Conservation (phyloP, 352 stramenopile species). For the Stephanocyclus meneghinianus region DNA sequence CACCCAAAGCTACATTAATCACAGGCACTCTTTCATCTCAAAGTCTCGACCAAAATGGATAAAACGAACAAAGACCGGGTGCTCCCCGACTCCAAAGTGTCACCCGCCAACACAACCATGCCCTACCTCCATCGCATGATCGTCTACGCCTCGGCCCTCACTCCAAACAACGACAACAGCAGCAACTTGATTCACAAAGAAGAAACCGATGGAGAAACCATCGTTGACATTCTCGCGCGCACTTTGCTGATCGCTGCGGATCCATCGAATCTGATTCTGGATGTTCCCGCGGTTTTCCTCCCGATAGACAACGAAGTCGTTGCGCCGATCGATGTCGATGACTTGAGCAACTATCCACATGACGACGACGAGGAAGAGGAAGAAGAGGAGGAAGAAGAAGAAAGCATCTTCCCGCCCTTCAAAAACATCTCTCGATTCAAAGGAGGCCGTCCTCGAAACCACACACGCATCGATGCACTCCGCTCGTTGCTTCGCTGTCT, state of each 20-base stretch:
- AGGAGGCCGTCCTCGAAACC: constrained; percentile 38
- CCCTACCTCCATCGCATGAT: constrained; percentile 54
- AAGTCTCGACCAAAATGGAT: background rate
- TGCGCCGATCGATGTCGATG: background rate
- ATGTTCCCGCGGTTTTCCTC: constrained; percentile 45
- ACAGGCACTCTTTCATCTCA: too few species aligned
- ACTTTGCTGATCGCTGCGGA: constrained; percentile 41
- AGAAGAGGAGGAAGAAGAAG: constrained; percentile 31
- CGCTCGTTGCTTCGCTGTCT: constrained; percentile 65
- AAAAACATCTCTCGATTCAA: constrained; percentile 39
- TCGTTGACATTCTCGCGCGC: constrained; percentile 38
- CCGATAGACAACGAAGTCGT: constrained; percentile 11
- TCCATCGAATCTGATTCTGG: constrained; percentile 41
- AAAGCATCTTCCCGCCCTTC: constrained; percentile 29
- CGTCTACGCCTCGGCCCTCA: constrained; percentile 44
- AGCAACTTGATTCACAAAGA: constrained; percentile 1
- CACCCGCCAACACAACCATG: constrained; percentile 11
- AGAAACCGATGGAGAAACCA: constrained; percentile 45
- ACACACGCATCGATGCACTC: constrained; percentile 69
- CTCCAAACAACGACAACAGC: background rate
- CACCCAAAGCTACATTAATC: too few species aligned
- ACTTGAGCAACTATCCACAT: background rate
- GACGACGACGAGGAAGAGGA: constrained; percentile 25
- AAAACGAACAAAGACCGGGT: background rate
- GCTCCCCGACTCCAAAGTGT: background rate